phyloP scores from a whole-genome alignment of 345 rosid species.

The Eucalyptus cladocalyx region DNA sequence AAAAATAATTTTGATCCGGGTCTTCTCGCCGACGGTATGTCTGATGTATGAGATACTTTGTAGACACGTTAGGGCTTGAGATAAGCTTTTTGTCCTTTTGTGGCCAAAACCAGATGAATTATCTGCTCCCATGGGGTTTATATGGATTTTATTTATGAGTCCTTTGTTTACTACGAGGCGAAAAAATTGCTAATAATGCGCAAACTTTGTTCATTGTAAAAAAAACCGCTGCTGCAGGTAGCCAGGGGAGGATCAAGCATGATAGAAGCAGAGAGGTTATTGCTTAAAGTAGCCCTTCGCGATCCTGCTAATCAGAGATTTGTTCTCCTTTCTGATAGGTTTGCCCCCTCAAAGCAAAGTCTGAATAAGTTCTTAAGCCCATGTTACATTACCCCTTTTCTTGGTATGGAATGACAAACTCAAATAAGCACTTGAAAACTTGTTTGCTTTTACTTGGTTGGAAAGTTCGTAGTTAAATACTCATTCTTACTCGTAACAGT shows the following conservation, averaged over 20 bases:
- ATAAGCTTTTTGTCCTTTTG: not conserved
- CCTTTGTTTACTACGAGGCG: not conserved
- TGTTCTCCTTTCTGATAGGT: conserved; percentile 13
- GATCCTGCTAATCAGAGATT: conserved; percentile 13
- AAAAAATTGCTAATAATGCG: not conserved
- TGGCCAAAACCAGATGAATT: not conserved
- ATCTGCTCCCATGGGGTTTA: not conserved
- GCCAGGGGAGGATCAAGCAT: conserved; percentile 12
- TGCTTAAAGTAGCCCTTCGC: conserved; percentile 2
- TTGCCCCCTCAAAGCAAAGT: not conserved
- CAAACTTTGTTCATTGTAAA: not conserved
- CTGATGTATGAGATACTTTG: not conserved
- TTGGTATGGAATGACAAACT: not conserved
- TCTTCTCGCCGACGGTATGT: not conserved
- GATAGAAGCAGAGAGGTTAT: conserved; percentile 11
- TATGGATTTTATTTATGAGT: not conserved
- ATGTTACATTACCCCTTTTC: not conserved
- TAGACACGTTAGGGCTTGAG: not conserved
- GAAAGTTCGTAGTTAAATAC: not conserved
- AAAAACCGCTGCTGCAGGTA: not conserved
- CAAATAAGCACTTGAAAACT: not conserved
- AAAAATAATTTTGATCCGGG: not conserved
- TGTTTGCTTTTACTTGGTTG: not conserved
- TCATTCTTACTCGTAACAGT: not conserved
- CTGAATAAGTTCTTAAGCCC: not conserved